Evolutionary conservation across 441 rosid species (phyloP), one percentile per base, ranked within the genome.

Genomic region (Eruca vesicaria): DNA sequence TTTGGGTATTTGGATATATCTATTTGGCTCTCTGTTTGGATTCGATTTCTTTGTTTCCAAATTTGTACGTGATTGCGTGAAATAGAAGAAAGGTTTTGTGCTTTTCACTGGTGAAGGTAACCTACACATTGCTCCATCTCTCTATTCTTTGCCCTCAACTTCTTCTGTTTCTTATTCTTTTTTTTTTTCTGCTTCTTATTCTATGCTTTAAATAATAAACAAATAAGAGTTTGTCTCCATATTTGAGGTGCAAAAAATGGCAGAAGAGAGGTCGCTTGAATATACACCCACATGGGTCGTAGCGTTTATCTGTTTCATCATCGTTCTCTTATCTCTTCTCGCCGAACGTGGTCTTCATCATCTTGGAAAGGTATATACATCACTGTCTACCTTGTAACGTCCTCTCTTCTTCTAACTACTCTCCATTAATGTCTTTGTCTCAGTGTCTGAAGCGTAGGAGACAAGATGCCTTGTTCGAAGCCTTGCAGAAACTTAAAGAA

Each of bases 241-340:
- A 31, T 70, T 23, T 6, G 5, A 55, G 41, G 76, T 68, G n/a
- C 71, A 63, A 56, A 32, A 59, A 82, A 66, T 87, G 89, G 90
- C 75, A 28, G 84, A 78, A 71, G 79, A 71, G 9, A 57, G 4
- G 69, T 63, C 82, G 45, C 79, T 90, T 79, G 87, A 85, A 82
- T 86, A 80, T 59, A 86, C 96, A 14, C 93, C 93, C 23, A 88
- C 96, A 72, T 92, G 94, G 98, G 88, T 88, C 56, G 89, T 92
- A 20, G 93, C 93, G 15, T 82, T 71, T 70, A 89, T 92, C 79
- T 89, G 98, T 68, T 86, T 84, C 62, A 68, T 89, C 81, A 88
- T 89, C 68, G 91, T 88, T 66, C 77, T 87, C 32, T 55, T 85
- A 32, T 90, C 98, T 66, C 79, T 90, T 71, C 12, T 81, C 2